These are phyloP conservation scores for Cladorrhinum sp. DNA, from an alignment of 2,329 filamentous ascomycete genomes.

Conservation along the genomic window DNA sequence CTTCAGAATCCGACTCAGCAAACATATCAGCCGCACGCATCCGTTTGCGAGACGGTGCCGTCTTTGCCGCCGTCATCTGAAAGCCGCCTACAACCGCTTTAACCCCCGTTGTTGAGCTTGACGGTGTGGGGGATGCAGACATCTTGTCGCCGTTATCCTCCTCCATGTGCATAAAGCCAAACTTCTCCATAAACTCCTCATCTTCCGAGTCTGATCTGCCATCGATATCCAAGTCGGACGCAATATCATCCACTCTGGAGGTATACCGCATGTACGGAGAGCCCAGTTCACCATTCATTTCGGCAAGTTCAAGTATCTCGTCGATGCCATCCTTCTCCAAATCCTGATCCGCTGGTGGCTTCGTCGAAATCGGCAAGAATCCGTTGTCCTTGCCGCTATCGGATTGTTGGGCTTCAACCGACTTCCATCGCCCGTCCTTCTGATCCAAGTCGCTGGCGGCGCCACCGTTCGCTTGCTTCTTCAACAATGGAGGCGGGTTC, in stretches of 20 bases:
- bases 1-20: slow-evolving; percentile 63
- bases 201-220: slow-evolving; percentile 37
- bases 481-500: slow-evolving; percentile 54
- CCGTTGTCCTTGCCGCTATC: slow-evolving; percentile 11
- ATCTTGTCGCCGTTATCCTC: slow-evolving; percentile 34
- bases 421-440: slow-evolving; percentile 47
- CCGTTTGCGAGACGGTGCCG: slow-evolving; percentile 49
- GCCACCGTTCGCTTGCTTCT: slow-evolving; percentile 25
- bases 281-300: slow-evolving; percentile 24
- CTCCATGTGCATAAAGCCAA: not conserved
- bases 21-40: slow-evolving; percentile 85
- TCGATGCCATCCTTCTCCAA: slow-evolving; percentile 16
- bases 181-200: not conserved
- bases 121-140: slow-evolving; percentile 17
- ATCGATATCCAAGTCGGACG: slow-evolving; percentile 38
- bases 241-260: slow-evolving; percentile 22
- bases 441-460: slow-evolving; percentile 37
- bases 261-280: slow-evolving; percentile 22
- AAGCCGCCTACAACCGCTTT: slow-evolving; percentile 27
- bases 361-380: slow-evolving; percentile 26
- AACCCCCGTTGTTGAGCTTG: slow-evolving; percentile 17
- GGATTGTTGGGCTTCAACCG: slow-evolving; percentile 39
- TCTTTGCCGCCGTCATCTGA: slow-evolving; percentile 26
- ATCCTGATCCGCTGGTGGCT: slow-evolving; percentile 13
- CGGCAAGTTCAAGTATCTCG: slow-evolving; percentile 21